Conservation (phyloP, 2,329 filamentous ascomycete genomes). For the Aspergillus fumigatus region DNA sequence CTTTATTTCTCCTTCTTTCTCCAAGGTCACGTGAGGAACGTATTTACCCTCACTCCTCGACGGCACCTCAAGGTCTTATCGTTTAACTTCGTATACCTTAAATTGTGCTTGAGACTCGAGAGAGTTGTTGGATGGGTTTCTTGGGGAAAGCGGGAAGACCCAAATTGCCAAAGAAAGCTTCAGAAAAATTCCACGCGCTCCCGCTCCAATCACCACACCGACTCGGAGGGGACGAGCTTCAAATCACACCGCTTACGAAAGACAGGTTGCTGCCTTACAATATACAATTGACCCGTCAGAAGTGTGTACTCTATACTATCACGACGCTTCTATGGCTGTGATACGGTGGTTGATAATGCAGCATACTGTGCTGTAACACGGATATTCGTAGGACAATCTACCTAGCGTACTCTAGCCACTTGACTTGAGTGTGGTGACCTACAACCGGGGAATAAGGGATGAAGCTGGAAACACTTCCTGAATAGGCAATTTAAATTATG, state of each 20-base stretch:
- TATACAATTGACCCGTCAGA: not conserved
- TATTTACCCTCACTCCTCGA: not conserved
- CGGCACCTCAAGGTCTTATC: not conserved
- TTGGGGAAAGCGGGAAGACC: slow-evolving; percentile 5
- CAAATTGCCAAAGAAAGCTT: slow-evolving; percentile 1
- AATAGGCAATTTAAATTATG: not conserved
- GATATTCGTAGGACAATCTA: not conserved
- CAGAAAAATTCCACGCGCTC: slow-evolving; percentile 21
- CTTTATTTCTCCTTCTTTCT: not conserved
- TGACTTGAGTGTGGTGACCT: not conserved
- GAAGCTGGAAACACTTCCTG: not conserved
- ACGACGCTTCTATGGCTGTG: not conserved
- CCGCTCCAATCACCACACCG: slow-evolving; percentile 20
- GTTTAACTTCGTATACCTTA: not conserved
- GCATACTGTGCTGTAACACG: not conserved
- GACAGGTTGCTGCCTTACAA: slow-evolving; percentile 4
- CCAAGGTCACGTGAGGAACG: not conserved
- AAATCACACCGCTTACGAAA: slow-evolving; percentile 12
- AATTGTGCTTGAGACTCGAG: not conserved
- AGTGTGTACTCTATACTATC: not conserved
- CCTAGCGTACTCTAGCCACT: not conserved
- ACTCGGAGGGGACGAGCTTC: slow-evolving; percentile 13
- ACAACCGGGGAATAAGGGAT: not conserved
- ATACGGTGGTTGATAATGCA: not conserved
- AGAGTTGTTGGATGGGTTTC: not conserved